These are phyloP conservation scores for Venturia nashicola DNA, from an alignment of 2,329 filamentous ascomycete genomes.

Conservation along the genomic window DNA sequence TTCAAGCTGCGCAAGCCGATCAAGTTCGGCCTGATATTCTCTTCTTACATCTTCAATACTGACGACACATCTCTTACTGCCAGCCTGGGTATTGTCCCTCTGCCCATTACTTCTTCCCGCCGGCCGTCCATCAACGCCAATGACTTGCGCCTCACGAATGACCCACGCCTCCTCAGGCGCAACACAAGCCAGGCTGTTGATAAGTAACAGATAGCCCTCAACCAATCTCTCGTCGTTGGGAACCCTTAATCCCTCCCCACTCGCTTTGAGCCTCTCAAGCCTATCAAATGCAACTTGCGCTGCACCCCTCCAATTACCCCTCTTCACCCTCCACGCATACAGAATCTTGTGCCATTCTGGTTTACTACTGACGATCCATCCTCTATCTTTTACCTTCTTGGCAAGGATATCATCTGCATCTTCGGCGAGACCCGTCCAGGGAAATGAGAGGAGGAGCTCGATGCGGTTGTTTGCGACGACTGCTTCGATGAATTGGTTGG, in stretches of 20 bases:
- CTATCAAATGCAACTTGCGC: conserved; percentile 45
- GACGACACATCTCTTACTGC: conserved; percentile 58
- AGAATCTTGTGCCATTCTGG: conserved; percentile 78
- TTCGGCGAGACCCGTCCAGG: conserved; percentile 65
- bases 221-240: conserved; percentile 45
- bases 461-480: conserved; percentile 42
- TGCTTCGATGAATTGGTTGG: conserved; percentile 23
- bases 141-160: conserved; percentile 32
- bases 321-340: conserved; percentile 79
- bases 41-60: conserved; percentile 77
- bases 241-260: conserved; percentile 26
- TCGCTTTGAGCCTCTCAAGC: conserved; percentile 37
- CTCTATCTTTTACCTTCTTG: conserved; percentile 40
- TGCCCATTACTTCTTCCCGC: background rate
- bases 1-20: conserved; percentile 76
- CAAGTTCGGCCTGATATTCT: conserved; percentile 82
- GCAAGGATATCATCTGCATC: conserved; percentile 69
- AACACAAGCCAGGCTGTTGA: conserved; percentile 85
- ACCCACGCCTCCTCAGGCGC: conserved; percentile 74
- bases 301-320: conserved; percentile 74
- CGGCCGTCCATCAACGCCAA: conserved; percentile 10
- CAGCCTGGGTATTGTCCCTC: background rate
- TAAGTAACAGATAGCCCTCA: conserved; percentile 75
- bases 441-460: conserved; percentile 51
- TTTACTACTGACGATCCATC: conserved; percentile 45